Evolutionary conservation across 306 rosid genomes (phyloP).

Genomic region (Trifolium dubium): DNA sequence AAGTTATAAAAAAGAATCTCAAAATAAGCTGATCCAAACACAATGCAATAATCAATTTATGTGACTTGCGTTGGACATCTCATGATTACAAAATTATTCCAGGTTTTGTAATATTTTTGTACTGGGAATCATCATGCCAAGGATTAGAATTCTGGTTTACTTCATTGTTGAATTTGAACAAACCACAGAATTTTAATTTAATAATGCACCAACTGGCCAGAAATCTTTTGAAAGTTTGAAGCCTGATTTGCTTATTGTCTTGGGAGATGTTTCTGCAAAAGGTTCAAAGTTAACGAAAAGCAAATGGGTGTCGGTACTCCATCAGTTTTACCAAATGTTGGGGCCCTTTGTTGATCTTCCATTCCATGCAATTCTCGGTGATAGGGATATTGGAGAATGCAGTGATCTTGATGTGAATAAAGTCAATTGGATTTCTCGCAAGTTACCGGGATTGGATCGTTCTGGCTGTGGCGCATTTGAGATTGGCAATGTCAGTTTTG

Average conservation of each 20-base stretch:
- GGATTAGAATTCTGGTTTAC: constrained; percentile 37
- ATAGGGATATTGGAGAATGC: constrained; percentile 67
- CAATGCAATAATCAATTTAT: background rate
- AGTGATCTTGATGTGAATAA: constrained; percentile 41
- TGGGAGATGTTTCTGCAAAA: constrained; percentile 75
- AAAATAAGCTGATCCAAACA: constrained; percentile 14
- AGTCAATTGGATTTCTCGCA: constrained; percentile 55
- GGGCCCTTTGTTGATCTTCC: constrained; percentile 68
- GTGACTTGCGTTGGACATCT: constrained; percentile 25
- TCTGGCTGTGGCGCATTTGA: constrained; percentile 70
- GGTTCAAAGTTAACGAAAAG: constrained; percentile 56
- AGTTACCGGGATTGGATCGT: constrained; percentile 61
- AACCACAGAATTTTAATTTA: constrained; percentile 37
- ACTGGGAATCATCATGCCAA: constrained; percentile 13
- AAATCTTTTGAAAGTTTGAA: constrained; percentile 60
- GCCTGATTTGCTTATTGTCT: constrained; percentile 71
- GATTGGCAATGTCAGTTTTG: constrained; percentile 63
- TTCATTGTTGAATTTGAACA: constrained; percentile 39
- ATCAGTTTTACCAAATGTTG: constrained; percentile 51
- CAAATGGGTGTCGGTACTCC: constrained; percentile 58
- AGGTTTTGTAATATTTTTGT: constrained; percentile 32
- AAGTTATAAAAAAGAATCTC: background rate
- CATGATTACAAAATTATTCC: constrained; percentile 22
- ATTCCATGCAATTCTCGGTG: constrained; percentile 69
- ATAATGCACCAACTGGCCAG: constrained; percentile 54